Percentiles rank a stretch among this genome's conserved stretches.
These are phyloP conservation scores for Spinellus fusiger DNA, from an alignment of 192 early-diverging fungal genomes.

Conservation along the genomic window DNA sequence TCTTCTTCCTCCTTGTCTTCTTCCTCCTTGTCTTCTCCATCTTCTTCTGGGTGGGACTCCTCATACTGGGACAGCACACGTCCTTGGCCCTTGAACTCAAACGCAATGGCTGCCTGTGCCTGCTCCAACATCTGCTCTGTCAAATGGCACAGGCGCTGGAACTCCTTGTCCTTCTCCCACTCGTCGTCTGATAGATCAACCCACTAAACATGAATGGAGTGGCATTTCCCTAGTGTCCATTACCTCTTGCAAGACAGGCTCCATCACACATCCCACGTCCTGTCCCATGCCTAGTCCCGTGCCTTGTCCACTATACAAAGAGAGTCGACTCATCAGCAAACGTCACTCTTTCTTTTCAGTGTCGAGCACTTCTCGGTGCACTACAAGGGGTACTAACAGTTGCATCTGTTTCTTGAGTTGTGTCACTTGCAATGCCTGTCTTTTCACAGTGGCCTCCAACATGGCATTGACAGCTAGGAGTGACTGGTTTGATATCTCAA, in stretches of 20 bases:
- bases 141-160: slow-evolving; percentile 17
- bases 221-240: neutral
- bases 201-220: neutral
- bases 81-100: slow-evolving; percentile 22
- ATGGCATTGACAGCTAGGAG: slow-evolving; percentile 43
- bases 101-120: slow-evolving; percentile 23
- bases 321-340: neutral
- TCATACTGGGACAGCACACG: slow-evolving; percentile 24
- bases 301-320: neutral
- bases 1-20: neutral
- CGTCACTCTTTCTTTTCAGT: no score
- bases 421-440: slow-evolving; percentile 42
- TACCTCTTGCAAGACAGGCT: neutral
- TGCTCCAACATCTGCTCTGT: slow-evolving; percentile 27
- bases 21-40: neutral
- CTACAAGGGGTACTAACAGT: neutral
- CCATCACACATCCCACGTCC: neutral
- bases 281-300: neutral
- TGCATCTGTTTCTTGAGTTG: slow-evolving; percentile 33
- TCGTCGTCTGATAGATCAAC: slow-evolving; percentile 13
- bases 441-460: slow-evolving; percentile 43
- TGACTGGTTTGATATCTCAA: slow-evolving; percentile 48
- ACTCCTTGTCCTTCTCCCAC: slow-evolving; percentile 27
- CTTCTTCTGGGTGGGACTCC: no score
- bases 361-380: no score